A percentile compares a stretch with the other conserved stretches of the same genome.
phyloP scores from a whole-genome alignment of 192 early-diverging fungal species.

The Coemansia sp. region DNA sequence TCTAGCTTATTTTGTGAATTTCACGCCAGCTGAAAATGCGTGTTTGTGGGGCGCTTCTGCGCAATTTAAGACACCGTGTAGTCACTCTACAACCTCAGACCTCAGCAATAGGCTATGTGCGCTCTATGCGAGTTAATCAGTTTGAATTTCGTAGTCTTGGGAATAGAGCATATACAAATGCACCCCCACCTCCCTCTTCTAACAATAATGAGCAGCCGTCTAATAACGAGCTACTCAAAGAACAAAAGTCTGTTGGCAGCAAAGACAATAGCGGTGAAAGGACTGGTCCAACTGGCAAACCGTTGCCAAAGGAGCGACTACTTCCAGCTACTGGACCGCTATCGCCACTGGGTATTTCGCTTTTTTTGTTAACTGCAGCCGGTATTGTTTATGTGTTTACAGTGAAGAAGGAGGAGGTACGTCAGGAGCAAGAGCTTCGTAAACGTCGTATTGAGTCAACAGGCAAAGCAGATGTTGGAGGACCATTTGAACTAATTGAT shows the following conservation, averaged over 20 bases:
- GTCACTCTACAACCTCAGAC: neutral
- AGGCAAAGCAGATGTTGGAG: conserved; percentile 90
- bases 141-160: too few species aligned
- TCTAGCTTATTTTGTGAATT: neutral
- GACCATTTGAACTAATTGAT: conserved; percentile 83
- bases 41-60: conserved; percentile 15
- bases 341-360: conserved; percentile 40
- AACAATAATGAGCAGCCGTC: conserved; percentile 3
- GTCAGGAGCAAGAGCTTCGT: conserved; percentile 27
- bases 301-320: conserved; percentile 18
- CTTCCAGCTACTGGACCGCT: conserved; percentile 42
- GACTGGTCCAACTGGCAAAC: neutral
- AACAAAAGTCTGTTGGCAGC: conserved; percentile 9
- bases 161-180: conserved; percentile 34
- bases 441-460: conserved; percentile 52
- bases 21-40: conserved; percentile 13
- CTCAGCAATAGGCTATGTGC: neutral
- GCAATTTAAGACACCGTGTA: neutral
- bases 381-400: conserved; percentile 67
- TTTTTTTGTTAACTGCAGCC: conserved; percentile 61
- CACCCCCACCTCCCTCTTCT: neutral
- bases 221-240: conserved; percentile 7
- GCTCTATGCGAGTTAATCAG: neutral
- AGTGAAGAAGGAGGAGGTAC: conserved; percentile 60
- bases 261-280: neutral